Evolutionary conservation across 768 basidiomycete genomes (phyloP).

Genomic region (Trametes cubensis): DNA sequence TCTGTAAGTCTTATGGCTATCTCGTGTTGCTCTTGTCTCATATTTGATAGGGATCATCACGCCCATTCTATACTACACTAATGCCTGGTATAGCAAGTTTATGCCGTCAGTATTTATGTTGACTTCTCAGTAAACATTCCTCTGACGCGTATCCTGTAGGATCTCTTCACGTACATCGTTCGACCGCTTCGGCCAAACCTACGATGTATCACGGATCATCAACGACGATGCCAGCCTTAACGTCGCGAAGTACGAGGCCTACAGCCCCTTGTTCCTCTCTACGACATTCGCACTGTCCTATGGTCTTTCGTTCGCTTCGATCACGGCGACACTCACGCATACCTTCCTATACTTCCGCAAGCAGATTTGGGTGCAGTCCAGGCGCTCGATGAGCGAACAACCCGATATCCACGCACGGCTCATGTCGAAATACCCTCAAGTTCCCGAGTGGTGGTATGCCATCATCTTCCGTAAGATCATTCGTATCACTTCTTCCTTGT

Average conservation of each 20-base stretch:
- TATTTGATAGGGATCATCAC: conserved; percentile 40
- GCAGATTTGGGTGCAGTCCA: conserved; percentile 46
- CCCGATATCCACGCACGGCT: conserved; percentile 53
- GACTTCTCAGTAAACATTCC: not conserved
- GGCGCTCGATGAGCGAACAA: conserved; percentile 47
- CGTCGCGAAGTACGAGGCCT: conserved; percentile 41
- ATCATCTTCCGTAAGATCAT: conserved; percentile 39
- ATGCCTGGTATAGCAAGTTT: conserved; percentile 40
- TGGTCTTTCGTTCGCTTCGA: conserved; percentile 42
- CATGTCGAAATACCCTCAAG: conserved; percentile 49
- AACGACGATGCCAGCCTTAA: conserved; percentile 40
- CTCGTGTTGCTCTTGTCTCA: not conserved
- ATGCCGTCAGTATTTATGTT: conserved; percentile 36
- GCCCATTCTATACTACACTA: conserved; percentile 43
- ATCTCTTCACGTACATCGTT: conserved; percentile 43
- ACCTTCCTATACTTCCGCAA: conserved; percentile 49
- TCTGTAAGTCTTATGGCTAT: conserved; percentile 35
- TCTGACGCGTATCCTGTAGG: conserved; percentile 1
- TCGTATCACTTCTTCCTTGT: conserved; percentile 1
- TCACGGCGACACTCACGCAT: conserved; percentile 49
- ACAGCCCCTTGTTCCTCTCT: conserved; percentile 49
- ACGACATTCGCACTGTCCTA: conserved; percentile 62
- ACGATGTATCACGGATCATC: conserved; percentile 46
- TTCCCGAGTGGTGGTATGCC: conserved; percentile 58
- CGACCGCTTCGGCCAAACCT: conserved; percentile 45